phyloP scores from a whole-genome alignment of 2,329 filamentous ascomycete species.

The Pseudogymnoascus pannorum region DNA sequence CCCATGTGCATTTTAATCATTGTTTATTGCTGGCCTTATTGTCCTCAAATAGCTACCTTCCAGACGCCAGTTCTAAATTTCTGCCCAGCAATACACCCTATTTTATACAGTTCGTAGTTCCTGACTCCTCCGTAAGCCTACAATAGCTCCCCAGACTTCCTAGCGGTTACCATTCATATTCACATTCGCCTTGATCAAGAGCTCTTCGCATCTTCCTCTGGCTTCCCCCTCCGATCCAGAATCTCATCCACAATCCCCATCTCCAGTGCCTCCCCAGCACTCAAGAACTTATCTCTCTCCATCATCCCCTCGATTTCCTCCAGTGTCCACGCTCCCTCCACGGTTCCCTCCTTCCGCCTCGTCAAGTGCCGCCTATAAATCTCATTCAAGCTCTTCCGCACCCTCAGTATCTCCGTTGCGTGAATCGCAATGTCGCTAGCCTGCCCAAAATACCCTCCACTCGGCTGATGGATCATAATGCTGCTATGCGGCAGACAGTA shows the following conservation, averaged over 20 bases:
- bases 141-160: neutral
- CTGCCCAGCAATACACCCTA: neutral
- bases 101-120: neutral
- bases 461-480: slow-evolving; percentile 96
- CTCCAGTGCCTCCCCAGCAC: slow-evolving; percentile 78
- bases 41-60: neutral
- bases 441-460: slow-evolving; percentile 61
- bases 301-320: slow-evolving; percentile 89
- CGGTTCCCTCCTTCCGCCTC: slow-evolving; percentile 50
- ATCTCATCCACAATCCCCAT: slow-evolving; percentile 92
- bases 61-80: neutral
- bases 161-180: neutral
- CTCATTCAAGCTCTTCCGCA: slow-evolving; percentile 77
- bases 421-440: slow-evolving; percentile 88
- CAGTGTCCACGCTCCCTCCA: slow-evolving; percentile 58
- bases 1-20: neutral
- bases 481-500: slow-evolving; percentile 88
- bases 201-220: slow-evolving; percentile 29
- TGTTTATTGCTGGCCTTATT: neutral
- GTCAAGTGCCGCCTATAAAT: slow-evolving; percentile 88
- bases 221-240: slow-evolving; percentile 53
- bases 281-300: slow-evolving; percentile 94
- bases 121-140: neutral
- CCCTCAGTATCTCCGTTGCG: slow-evolving; percentile 88
- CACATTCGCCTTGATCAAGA: neutral